phyloP scores from a whole-genome alignment of 148 eudicot genomes.

The Camellia granthamiana region DNA sequence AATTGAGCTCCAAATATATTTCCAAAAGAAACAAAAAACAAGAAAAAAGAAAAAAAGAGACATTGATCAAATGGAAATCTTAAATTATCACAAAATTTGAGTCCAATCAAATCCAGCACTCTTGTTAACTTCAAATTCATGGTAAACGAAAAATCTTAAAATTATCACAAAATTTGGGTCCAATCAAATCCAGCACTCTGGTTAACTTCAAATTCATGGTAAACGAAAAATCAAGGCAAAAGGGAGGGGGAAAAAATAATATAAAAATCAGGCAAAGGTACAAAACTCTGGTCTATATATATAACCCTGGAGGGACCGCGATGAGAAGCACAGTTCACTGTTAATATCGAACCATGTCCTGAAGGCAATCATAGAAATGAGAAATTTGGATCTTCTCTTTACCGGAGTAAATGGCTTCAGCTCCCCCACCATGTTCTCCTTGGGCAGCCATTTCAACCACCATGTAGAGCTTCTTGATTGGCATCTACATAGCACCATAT shows the following conservation, averaged over 20 bases:
- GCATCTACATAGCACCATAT: slow-evolving; percentile 44
- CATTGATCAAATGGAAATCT: too few relatives aligned
- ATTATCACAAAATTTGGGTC: not conserved
- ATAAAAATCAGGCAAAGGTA: not conserved
- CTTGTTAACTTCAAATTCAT: not conserved
- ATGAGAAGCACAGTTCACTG: not conserved
- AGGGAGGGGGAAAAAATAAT: too few relatives aligned
- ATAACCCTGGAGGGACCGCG: slow-evolving; percentile 6
- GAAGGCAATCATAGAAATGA: slow-evolving; percentile 87
- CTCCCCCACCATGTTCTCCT: slow-evolving; percentile 83
- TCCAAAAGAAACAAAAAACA: too few relatives aligned
- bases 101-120: not conserved
- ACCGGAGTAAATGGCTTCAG: slow-evolving; percentile 84
- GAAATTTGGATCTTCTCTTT: slow-evolving; percentile 66
- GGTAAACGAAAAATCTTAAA: not conserved
- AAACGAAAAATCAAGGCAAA: not conserved
- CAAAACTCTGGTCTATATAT: slow-evolving; percentile 7
- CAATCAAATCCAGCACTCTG: not conserved
- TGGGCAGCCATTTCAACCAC: slow-evolving; percentile 95
- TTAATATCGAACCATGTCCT: slow-evolving; percentile 69
- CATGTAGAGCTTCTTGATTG: slow-evolving; percentile 90
- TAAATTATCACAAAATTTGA: not conserved
- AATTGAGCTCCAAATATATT: too few relatives aligned
- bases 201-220: not conserved
- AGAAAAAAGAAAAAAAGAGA: too few relatives aligned